phyloP scores from a whole-genome alignment of 306 rosid species.

The Mimosa pudica region DNA sequence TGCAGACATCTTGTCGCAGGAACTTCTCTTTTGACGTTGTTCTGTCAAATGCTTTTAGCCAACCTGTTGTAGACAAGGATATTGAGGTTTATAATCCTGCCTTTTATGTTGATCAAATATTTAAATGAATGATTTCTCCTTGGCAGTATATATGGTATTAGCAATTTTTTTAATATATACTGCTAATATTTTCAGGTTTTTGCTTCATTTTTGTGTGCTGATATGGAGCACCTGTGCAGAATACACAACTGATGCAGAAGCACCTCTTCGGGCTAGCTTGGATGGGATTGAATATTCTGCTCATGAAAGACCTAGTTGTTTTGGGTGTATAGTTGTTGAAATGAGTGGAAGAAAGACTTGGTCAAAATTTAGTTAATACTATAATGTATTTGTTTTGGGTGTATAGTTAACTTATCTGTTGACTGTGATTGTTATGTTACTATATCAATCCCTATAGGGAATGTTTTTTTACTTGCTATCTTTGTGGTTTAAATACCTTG shows the following conservation, averaged over 20 bases:
- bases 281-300: slow-evolving; percentile 86
- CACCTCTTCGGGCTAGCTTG: slow-evolving; percentile 77
- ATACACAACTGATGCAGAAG: slow-evolving; percentile 75
- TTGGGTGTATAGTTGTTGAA: no score
- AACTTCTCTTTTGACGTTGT: slow-evolving; percentile 84
- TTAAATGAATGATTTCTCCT: slow-evolving; percentile 26
- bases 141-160: slow-evolving; percentile 19
- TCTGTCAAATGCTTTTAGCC: slow-evolving; percentile 60
- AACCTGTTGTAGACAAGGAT: slow-evolving; percentile 55
- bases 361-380: no score
- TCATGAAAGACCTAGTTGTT: slow-evolving; percentile 53
- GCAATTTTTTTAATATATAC: slow-evolving; percentile 17
- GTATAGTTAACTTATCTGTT: no score
- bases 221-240: slow-evolving; percentile 73
- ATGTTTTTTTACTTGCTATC: no score
- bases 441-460: no score
- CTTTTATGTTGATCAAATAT: slow-evolving; percentile 13
- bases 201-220: slow-evolving; percentile 82
- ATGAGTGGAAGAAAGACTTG: no score
- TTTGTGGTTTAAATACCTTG: no score
- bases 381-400: no score
- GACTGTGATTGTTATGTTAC: no score
- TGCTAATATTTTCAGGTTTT: slow-evolving; percentile 59
- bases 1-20: slow-evolving; percentile 92
- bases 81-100: slow-evolving; percentile 59